Conservation (phyloP, 805 yeast species). For the Yarrowia keelungensis region DNA sequence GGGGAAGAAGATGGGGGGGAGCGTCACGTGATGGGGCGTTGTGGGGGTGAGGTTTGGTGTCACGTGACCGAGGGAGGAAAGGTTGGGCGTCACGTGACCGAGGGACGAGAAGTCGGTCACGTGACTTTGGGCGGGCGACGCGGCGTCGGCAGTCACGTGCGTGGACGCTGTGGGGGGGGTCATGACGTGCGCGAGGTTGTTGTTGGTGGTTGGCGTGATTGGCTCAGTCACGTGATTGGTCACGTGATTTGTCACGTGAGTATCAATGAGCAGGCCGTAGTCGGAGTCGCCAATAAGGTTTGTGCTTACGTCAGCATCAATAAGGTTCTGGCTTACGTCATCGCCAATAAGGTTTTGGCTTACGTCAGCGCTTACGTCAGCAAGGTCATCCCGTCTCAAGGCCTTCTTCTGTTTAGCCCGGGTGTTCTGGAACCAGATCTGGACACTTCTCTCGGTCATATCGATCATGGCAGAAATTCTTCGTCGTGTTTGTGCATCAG, state of each 20-base stretch:
- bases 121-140: not conserved
- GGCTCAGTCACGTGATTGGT: too few relatives aligned
- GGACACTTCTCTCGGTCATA: constrained; percentile 85
- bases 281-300: too few relatives aligned
- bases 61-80: not conserved
- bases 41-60: constrained; percentile 10
- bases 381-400: not conserved
- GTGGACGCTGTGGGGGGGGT: constrained; percentile 2
- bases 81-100: not conserved
- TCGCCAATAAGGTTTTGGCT: too few relatives aligned
- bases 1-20: constrained; percentile 25
- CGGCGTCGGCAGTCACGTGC: not conserved
- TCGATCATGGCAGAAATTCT: constrained; percentile 73
- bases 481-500: constrained; percentile 51
- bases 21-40: constrained; percentile 1
- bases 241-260: too few relatives aligned
- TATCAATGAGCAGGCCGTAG: too few relatives aligned
- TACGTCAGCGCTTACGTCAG: not conserved
- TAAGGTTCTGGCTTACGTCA: too few relatives aligned
- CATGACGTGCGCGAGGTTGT: not conserved
- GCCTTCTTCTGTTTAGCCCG: constrained; percentile 52
- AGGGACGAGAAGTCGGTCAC: not conserved
- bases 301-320: too few relatives aligned
- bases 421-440: constrained; percentile 93
- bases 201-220: not conserved